Evolutionary conservation across 495 filamentous ascomycete species (phyloP), one percentile per base, ranked within the genome.

Genomic region (Penicillium bialowiezense): DNA sequence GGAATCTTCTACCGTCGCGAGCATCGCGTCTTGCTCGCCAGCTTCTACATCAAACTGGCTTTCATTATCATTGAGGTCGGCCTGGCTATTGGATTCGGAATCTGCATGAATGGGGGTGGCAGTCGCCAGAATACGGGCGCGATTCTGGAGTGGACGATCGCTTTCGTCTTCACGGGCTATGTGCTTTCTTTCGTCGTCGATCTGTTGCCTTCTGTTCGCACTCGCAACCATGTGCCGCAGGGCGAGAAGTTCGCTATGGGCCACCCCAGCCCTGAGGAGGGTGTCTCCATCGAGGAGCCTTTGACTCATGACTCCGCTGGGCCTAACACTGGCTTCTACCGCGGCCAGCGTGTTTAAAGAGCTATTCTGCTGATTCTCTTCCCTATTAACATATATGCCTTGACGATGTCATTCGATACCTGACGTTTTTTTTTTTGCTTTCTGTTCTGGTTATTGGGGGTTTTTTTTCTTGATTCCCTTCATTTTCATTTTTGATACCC

Each of bases 131-230:
- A 88, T 62, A 50, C 69, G 1, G 82, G 74, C 13, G 84, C 84
- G 0, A 71, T 86, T 13, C 61, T 89, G 24, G 87, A 89, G 67
- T 97, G 91, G 91, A 70, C 85, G 43, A 86, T 98, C 51, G 85
- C 91, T 18, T 84, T 97, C 56, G 74, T 97, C 52, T 98, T 96
- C 71, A 91, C 86, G 8, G 87, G 89, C 58, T 97, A 95, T 65
- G 74, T 96, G 34, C 78, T 95, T 39, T 90, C 88, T 32, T 97
- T 96, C 72, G 81, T 87, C 44, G 72, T 97, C 59, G 93, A 98
- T 63, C 75, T 98, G 31, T 72, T 90, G 42, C 93, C 93, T 0
- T 89, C 90, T 15, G 76, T 87, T 2, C 74, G 79, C 12, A 89
- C 81, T 3, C 86, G 84, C 50, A 68, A 65, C 28, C 69, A 74